A percentile compares a stretch with the other conserved stretches of the same genome.
Evolutionary conservation across 768 basidiomycete species (phyloP).

Genomic region (Panaeolus cyanescens): DNA sequence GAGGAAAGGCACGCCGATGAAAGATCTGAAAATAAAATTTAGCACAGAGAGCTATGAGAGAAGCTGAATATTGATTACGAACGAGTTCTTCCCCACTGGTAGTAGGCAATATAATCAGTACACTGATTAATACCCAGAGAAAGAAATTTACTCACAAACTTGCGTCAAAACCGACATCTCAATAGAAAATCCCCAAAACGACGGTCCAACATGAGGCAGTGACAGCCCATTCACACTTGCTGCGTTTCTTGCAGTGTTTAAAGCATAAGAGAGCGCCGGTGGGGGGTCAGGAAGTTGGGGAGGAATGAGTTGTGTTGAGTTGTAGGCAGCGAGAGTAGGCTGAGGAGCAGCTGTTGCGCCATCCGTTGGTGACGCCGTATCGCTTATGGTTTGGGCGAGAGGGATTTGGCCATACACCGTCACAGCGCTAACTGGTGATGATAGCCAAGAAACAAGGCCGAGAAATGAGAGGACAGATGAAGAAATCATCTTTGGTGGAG

Average conservation of each 20-base stretch:
- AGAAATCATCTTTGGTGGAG: not conserved
- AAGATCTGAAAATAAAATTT: not conserved
- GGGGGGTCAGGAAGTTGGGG: slow-evolving; percentile 50
- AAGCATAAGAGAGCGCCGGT: slow-evolving; percentile 38
- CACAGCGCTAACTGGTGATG: slow-evolving; percentile 9
- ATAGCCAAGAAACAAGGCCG: not conserved
- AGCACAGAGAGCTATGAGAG: not conserved
- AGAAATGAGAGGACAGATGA: not conserved
- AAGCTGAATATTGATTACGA: slow-evolving; percentile 4
- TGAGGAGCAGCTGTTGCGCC: not conserved
- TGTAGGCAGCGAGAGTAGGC: slow-evolving; percentile 48
- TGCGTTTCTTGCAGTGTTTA: slow-evolving; percentile 41
- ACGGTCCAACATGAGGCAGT: slow-evolving; percentile 32
- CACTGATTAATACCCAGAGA: slow-evolving; percentile 58
- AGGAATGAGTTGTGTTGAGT: slow-evolving; percentile 48
- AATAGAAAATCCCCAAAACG: slow-evolving; percentile 64
- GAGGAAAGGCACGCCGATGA: slow-evolving; percentile 49
- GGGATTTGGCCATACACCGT: slow-evolving; percentile 36
- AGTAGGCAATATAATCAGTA: slow-evolving; percentile 47
- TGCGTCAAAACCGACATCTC: slow-evolving; percentile 74
- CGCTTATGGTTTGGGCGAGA: slow-evolving; percentile 21
- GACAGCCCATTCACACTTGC: slow-evolving; percentile 34
- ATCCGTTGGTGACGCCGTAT: not conserved
- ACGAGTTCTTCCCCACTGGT: slow-evolving; percentile 54
- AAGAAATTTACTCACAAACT: slow-evolving; percentile 52